These are phyloP conservation scores for Astrephomene gubernaculifera DNA, from an alignment of 139 green algal species.

Conservation along the genomic window DNA sequence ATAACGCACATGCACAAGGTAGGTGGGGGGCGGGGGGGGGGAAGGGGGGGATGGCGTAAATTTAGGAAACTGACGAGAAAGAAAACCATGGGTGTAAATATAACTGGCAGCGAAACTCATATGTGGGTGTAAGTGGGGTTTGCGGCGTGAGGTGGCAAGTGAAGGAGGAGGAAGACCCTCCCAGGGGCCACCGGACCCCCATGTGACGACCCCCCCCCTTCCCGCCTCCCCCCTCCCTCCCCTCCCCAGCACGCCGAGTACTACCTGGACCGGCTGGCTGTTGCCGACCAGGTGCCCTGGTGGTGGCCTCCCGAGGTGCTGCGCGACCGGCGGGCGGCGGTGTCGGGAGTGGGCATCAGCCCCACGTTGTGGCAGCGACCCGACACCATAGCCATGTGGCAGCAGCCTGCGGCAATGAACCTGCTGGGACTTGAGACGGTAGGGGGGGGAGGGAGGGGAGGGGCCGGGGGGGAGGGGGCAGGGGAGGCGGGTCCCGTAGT, in stretches of 20 bases:
- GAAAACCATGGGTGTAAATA: too few species aligned
- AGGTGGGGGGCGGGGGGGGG: neutral
- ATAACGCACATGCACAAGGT: slow-evolving; percentile 51
- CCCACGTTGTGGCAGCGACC: slow-evolving; percentile 4
- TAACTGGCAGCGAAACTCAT: too few species aligned
- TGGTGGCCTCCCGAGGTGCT: slow-evolving; percentile 53
- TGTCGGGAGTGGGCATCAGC: neutral
- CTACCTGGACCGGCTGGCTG: slow-evolving; percentile 46
- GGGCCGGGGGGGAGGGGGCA: neutral
- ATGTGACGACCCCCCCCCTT: too few species aligned
- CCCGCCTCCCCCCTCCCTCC: neutral
- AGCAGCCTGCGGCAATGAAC: neutral
- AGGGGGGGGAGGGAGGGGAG: neutral
- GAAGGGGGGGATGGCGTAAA: neutral
- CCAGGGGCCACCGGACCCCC: too few species aligned
- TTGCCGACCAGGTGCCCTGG: slow-evolving; percentile 54
- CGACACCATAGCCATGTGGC: slow-evolving; percentile 21
- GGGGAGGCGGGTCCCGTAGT: neutral
- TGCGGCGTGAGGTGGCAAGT: too few species aligned
- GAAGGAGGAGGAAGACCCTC: too few species aligned
- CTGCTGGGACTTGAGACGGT: slow-evolving; percentile 38
- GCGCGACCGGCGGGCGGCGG: neutral
- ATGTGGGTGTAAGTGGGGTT: too few species aligned
- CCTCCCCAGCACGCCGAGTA: slow-evolving; percentile 6
- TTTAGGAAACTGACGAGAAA: too few species aligned